Base-by-base conservation (phyloP, 2,329 filamentous ascomycete species). In the Talaromyces sp. region DNA sequence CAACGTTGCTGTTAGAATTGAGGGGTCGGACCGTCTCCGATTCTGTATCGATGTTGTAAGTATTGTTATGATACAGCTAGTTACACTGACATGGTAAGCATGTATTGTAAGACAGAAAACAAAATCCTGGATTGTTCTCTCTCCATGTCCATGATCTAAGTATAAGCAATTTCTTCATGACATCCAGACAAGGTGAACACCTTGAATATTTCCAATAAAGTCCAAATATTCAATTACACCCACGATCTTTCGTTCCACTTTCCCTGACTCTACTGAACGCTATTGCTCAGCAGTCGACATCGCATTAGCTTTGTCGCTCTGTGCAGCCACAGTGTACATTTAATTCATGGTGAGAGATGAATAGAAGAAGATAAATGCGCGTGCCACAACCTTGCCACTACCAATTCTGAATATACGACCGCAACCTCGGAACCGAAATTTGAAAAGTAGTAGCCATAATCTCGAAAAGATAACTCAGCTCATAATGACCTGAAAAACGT, bases 391-490 rank as follows among this genome's bases (percentile, higher is more conserved):
- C 31, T 67, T 59, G 16, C 66, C 48, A 5, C 67, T 65, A 54
- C 67, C 67, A 40, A 60, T 61, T 11, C n/a, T 7, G 66, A 65
- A 50, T 66, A 67, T n/a, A 67, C 42, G 14, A 65, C 58, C n/a
- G 67, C 67, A 31, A 61, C 58, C n/a, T n/a, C n/a, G n/a, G n/a
- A n/a, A n/a, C n/a, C n/a, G n/a, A n/a, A n/a, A n/a, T n/a, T n/a
- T 42, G 46, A 64, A 65, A 35, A 50, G 46, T 50, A 67, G 67
- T 28, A 65, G 55, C 66, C 66, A 68, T 58, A 68, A 67, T 48
- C 66, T 65, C 5, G 65, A 60, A 40, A 68, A 58, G 31, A 50
- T 63, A 40, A 66, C 61, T 64, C 66, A 68, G n/a, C 67, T 66
- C 42, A 40, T 58, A 46, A 67, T 67, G 28, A 67, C 67, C 55